Evolutionary conservation across 2,329 filamentous ascomycete genomes (phyloP), one percentile per base, ranked within the genome.

Genomic region (Diaporthe batatas): DNA sequence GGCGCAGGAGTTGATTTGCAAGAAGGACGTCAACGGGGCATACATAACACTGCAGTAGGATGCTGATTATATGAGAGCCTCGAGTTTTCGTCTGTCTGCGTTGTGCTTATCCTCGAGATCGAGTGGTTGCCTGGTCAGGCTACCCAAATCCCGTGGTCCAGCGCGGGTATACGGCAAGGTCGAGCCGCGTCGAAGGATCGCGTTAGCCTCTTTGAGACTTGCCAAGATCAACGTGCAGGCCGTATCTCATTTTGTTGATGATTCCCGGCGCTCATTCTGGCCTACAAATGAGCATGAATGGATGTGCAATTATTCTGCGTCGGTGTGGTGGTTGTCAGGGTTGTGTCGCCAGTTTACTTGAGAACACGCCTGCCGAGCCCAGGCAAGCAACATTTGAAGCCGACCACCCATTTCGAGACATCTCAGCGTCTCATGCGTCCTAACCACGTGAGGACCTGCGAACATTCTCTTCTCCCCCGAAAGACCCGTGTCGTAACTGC

Each of bases 161-260:
- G 39, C 25, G 42, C 59, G 42, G 59, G 25, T 64, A 64, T 3
- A 36, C 59, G 44, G 59, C 59, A 51, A 32, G 29, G 59, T 4
- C 29, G 34, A 23, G 59, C 59, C 44, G 36, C 44, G 36, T 62
- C 58, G 59, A 51, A 65, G 59, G 59, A 65, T 65, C 29, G 18
- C 42, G 11, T 51, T 65, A 65, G 36, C 1, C 59, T 21, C 12
- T 25, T 65, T 51, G 29, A 51, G 44, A 29, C 29, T 62, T 51
- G 59, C 59, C 59, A 65, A 65, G 59, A 36, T 23, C 58, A 64
- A 64, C 18, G 14, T 49, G 59, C 59, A 65, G 25, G 42, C 29
- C 44, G 44, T 65, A 51, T 47, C 25, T 47, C 44, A 1, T 51
- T 36, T 21, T 8, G 29, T 21, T 14, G 18, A 0, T 44, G 34